Percentiles rank a stretch among this genome's conserved stretches.
These are phyloP conservation scores for Alternaria sp. DNA, from an alignment of 2,329 filamentous ascomycete species.

Conservation along the genomic window DNA sequence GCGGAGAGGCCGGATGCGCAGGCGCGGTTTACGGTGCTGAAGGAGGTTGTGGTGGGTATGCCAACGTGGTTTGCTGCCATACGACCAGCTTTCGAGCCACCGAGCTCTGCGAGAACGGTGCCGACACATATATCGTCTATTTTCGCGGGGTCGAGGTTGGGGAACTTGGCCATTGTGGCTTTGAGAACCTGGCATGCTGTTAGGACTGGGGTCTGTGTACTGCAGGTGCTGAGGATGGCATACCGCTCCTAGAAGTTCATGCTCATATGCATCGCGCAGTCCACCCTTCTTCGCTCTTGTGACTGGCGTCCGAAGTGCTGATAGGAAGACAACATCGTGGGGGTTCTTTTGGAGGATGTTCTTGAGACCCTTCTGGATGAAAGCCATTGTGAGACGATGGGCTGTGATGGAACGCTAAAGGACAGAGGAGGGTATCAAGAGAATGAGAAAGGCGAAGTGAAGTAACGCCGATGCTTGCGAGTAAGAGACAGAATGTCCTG, in stretches of 20 bases:
- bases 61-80: conserved; percentile 90
- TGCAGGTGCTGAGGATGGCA: conserved; percentile 36
- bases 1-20: conserved; percentile 80
- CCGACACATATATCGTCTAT: conserved; percentile 86
- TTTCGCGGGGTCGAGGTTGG: conserved; percentile 70
- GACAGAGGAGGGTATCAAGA: conserved; percentile 8
- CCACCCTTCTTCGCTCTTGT: conserved; percentile 82
- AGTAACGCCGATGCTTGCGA: not conserved
- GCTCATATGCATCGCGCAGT: conserved; percentile 87
- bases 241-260: conserved; percentile 78
- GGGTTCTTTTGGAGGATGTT: conserved; percentile 79
- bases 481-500: conserved; percentile 6
- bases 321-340: conserved; percentile 85
- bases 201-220: conserved; percentile 39
- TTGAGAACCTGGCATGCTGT: conserved; percentile 55
- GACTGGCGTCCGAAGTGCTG: conserved; percentile 86
- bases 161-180: conserved; percentile 74
- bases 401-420: conserved; percentile 21
- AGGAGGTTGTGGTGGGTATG: conserved; percentile 71
- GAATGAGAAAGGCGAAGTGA: not conserved
- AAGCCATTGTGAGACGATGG: conserved; percentile 46
- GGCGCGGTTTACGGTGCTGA: conserved; percentile 89
- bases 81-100: conserved; percentile 86
- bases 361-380: conserved; percentile 68
- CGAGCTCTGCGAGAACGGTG: conserved; percentile 88